These are phyloP conservation scores for Glycine soja DNA, from an alignment of 306 rosid species.

Conservation along the genomic window DNA sequence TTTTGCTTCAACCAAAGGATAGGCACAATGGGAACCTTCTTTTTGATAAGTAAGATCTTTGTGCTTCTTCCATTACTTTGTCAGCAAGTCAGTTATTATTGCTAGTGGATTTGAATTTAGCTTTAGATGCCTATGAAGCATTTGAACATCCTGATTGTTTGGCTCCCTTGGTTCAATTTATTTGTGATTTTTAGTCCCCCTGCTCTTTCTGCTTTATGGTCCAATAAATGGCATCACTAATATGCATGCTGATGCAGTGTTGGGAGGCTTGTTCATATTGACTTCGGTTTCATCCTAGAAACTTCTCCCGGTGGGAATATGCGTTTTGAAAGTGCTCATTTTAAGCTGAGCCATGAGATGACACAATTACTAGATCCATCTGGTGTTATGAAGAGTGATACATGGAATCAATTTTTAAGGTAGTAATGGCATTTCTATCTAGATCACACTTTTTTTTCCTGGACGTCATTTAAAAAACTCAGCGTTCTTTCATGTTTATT, in stretches of 20 bases:
- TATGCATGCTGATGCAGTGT: conserved; percentile 63
- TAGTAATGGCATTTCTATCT: conserved; percentile 38
- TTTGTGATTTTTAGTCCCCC: conserved; percentile 29
- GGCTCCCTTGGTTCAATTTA: background rate
- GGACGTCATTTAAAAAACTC: conserved; percentile 31
- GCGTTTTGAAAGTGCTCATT: conserved; percentile 99
- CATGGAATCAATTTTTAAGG: conserved; percentile 96
- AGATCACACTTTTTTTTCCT: background rate
- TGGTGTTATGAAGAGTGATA: conserved; percentile 93
- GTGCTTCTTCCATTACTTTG: conserved; percentile 27
- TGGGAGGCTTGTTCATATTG: conserved; percentile 96
- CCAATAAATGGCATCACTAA: conserved; percentile 35
- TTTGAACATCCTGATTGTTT: conserved; percentile 36
- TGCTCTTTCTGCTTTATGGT: conserved; percentile 23
- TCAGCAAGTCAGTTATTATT: conserved; percentile 29
- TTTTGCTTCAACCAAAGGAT: conserved; percentile 98
- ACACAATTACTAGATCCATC: conserved; percentile 97
- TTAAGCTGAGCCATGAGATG: conserved; percentile 99
- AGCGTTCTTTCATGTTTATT: conserved; percentile 23
- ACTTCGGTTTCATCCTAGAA: conserved; percentile 95
- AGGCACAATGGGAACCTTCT: conserved; percentile 97
- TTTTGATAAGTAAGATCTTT: conserved; percentile 71
- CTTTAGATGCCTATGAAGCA: conserved; percentile 33
- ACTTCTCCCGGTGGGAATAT: conserved; percentile 98
- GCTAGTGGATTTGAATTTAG: conserved; percentile 31